Evolutionary conservation across 1,139 yeast genomes (phyloP), one percentile per base, ranked within the genome.

Genomic region (Blastobotrys petasosporus): DNA sequence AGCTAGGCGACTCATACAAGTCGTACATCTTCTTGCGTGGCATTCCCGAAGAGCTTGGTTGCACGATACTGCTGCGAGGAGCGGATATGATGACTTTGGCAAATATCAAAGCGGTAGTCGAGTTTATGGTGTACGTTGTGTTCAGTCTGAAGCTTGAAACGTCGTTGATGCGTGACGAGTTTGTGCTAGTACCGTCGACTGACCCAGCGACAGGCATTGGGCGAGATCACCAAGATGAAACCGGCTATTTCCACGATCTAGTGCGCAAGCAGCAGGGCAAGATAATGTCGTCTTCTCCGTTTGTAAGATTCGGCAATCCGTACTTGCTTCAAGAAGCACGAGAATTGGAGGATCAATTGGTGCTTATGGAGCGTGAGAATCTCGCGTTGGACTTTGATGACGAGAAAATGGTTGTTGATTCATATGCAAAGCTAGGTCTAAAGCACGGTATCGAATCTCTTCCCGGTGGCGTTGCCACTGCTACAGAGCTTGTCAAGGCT

Each of bases 21-120:
- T 80, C 94, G 0, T 86, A 82, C 61, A 74, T 87, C 12, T 85
- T 77, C 55, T 76, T 94, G 48, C 76, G 82, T 1, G 97, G 97
- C 0, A 82, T 88, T 54, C 81, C 84, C 39, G 71, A 76, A 17
- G 78, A 77, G 37, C 67, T 82, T 0, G 98, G 98, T 0, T 83
- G 92, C 39, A 88, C 98, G 0, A 75, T 92, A 15, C 71, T 85
- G 7, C 67, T 94, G 23, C 71, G 98, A 49, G 98, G 98, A 2
- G 82, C 80, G 0, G 75, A 76, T 54, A 52, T 57, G 50, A 81
- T 77, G 2, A 61, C 73, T 1, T 65, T 90, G 51, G 74, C 79
- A 44, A 77, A 79, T 46, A 74, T 90, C 20, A 94, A 94, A 60
- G 80, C 82, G 47, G 83, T 90, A 1, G 74, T 85, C 1, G 95